Conservation (phyloP, 192 early-diverging fungal species). For the Dissophora ornata region DNA sequence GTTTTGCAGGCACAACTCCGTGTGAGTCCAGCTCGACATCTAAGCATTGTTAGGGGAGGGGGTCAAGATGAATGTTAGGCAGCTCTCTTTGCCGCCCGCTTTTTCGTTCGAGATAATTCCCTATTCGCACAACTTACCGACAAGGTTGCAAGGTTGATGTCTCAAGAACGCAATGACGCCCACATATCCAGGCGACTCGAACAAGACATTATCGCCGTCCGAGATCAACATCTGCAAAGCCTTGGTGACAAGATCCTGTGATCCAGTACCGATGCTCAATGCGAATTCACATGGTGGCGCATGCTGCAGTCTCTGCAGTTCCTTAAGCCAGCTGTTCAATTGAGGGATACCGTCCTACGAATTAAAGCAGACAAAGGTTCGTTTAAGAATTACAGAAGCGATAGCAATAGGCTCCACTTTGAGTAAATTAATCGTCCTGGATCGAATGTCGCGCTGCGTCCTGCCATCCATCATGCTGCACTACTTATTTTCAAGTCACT, state of each 20-base stretch:
- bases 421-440: too few relatives aligned
- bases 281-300: slow-evolving; percentile 57
- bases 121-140: slow-evolving; percentile 48
- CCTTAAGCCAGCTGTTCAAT: slow-evolving; percentile 58
- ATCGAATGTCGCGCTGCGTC: too few relatives aligned
- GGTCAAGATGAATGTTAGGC: neutral
- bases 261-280: slow-evolving; percentile 62
- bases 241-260: slow-evolving; percentile 67
- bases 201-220: slow-evolving; percentile 58
- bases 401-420: too few relatives aligned
- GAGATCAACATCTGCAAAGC: slow-evolving; percentile 65
- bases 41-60: neutral
- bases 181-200: slow-evolving; percentile 66
- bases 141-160: slow-evolving; percentile 58
- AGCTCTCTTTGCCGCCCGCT: too few relatives aligned
- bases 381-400: too few relatives aligned
- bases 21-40: slow-evolving; percentile 58
- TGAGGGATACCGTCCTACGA: slow-evolving; percentile 61
- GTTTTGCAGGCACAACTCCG: slow-evolving; percentile 70
- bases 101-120: too few relatives aligned
- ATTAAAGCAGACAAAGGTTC: neutral
- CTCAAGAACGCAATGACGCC: slow-evolving; percentile 60
- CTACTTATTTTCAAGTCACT: too few relatives aligned
- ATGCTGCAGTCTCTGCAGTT: slow-evolving; percentile 61
- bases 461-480: too few relatives aligned